phyloP scores from a whole-genome alignment of 208 protist genomes.

The Leishmania guyanensis region DNA sequence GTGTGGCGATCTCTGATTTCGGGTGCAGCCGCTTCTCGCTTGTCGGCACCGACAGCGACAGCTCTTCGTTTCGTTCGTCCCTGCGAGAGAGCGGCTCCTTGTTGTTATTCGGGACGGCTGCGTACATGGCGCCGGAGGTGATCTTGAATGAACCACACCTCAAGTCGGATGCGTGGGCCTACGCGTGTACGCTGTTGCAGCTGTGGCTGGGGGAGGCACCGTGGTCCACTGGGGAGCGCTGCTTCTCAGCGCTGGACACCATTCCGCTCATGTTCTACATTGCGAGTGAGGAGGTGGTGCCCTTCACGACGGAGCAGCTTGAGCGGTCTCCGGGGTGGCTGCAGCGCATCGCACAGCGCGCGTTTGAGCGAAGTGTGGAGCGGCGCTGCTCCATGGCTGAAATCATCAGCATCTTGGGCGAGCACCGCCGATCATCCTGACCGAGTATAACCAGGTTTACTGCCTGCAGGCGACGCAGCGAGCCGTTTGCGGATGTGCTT shows the following conservation, averaged over 20 bases:
- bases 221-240: slow-evolving; percentile 33
- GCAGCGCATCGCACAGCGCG: slow-evolving; percentile 47
- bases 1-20: slow-evolving; percentile 72
- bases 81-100: slow-evolving; percentile 15
- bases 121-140: slow-evolving; percentile 76
- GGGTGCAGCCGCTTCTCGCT: slow-evolving; percentile 58
- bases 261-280: slow-evolving; percentile 73
- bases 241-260: slow-evolving; percentile 31
- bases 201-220: slow-evolving; percentile 48
- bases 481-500: background rate
- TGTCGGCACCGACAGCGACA: slow-evolving; percentile 17
- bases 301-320: slow-evolving; percentile 43
- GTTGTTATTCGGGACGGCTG: slow-evolving; percentile 53
- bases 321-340: slow-evolving; percentile 47
- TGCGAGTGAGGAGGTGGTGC: slow-evolving; percentile 43
- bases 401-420: slow-evolving; percentile 49
- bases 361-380: slow-evolving; percentile 50
- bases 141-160: slow-evolving; percentile 46
- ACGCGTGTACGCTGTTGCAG: slow-evolving; percentile 61
- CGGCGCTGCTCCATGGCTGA: slow-evolving; percentile 52
- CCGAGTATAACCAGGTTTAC: slow-evolving; percentile 39
- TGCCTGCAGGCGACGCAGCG: background rate
- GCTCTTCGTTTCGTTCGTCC: background rate
- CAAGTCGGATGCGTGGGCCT: slow-evolving; percentile 75
- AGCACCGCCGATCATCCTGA: slow-evolving; percentile 39